Conservation (phyloP, 2,329 filamentous ascomycete species). For the Podosphaera leucotricha region DNA sequence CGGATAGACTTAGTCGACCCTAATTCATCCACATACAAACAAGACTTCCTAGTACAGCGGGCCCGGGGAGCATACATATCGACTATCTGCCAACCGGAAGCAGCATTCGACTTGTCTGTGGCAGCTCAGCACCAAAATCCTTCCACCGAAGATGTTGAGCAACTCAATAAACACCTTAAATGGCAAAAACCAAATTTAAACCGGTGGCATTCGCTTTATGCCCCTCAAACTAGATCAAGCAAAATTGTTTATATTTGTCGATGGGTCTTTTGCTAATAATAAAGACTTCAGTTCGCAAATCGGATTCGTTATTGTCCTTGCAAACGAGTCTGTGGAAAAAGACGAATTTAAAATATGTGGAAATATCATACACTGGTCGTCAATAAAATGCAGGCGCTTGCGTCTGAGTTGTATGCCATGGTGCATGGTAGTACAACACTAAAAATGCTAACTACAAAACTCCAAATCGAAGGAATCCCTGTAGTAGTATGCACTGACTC, state of each 20-base stretch:
- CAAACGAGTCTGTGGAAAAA: background rate
- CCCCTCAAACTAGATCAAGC: too few relatives aligned
- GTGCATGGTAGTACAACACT: too few relatives aligned
- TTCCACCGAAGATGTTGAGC: background rate
- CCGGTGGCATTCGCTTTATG: background rate
- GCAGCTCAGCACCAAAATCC: background rate
- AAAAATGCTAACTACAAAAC: too few relatives aligned
- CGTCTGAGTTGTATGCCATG: background rate
- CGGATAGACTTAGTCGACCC: too few relatives aligned
- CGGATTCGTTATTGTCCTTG: background rate
- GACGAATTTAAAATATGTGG: background rate
- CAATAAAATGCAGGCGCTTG: background rate
- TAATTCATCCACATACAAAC: background rate
- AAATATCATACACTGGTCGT: background rate
- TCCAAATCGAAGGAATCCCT: too few relatives aligned
- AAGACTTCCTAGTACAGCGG: background rate
- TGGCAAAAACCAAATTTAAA: background rate
- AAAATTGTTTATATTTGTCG: background rate
- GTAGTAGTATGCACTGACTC: too few relatives aligned
- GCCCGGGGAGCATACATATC: slow-evolving; percentile 1
- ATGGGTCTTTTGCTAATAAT: background rate
- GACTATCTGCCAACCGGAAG: slow-evolving; percentile 1
- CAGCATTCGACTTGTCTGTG: background rate
- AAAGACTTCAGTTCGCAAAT: background rate
- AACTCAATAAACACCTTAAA: background rate